Base-by-base conservation (phyloP, 345 rosid genomes). In the Capsella bursapastoris region DNA sequence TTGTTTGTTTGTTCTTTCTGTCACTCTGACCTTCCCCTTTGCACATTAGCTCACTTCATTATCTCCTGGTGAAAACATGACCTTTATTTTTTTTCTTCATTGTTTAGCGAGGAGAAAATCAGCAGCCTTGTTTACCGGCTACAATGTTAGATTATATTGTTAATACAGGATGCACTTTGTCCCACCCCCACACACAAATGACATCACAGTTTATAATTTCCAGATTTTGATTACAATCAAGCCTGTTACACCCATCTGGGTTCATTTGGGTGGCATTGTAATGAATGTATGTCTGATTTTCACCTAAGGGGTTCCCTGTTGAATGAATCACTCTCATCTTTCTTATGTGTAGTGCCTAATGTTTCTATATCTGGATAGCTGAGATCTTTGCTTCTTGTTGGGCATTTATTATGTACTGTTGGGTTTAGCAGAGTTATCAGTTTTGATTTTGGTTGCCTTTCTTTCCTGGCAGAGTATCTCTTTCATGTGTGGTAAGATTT, bases 91-190 rank as follows among this genome's bases (percentile, higher is more conserved):
- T 14, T 31, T 35, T 31, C 59, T 8, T 14, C 25, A 3, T 56
- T 32, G 3, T 1, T 29, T 55, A 55, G 18, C 37, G 2, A 13
- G 15, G 18, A 13, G 59, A 55, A 55, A 29, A 31, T 32, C 27
- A 32, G 14, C 34, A n/a, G 62, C 27, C 27, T 4, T 34, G 62
- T 50, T 66, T 52, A 68, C 29, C 11, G 37, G 50, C 50, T 68
- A 38, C 27, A 56, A 2, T 28, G 25, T 55, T 68, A 43, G 53
- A 14, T 27, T 38, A 43, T 37, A 18, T 15, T 60, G 65, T 60
- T 60, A 60, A 29, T 22, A 28, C 55, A 50, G 28, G 55, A 22
- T 50, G 29, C 27, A 18, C 29, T 18, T 50, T 50, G 13, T 44
- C 45, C 6, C 45, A 41, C 15, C 48, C 48, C 48, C 48, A 44